Percentiles rank a stretch among this genome's conserved stretches.
These are phyloP conservation scores for Sindora glabra DNA, from an alignment of 306 rosid genomes.

Conservation along the genomic window DNA sequence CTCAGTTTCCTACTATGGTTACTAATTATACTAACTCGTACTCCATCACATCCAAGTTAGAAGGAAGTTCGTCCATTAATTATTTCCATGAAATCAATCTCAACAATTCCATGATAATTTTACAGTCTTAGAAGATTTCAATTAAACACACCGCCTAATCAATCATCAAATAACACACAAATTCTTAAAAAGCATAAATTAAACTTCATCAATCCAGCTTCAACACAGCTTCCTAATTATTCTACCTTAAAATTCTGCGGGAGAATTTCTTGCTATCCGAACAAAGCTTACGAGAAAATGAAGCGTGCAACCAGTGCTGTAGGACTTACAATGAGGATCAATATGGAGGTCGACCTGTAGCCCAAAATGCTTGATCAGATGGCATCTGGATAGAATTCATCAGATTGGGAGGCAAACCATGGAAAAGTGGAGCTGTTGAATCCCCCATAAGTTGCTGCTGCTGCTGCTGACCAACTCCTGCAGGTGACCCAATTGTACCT, in stretches of 20 bases:
- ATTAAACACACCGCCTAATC: too few relatives aligned
- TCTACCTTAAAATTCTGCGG: too few relatives aligned
- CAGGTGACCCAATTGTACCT: constrained; percentile 55
- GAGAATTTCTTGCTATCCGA: neutral
- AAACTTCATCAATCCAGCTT: too few relatives aligned
- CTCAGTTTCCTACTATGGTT: too few relatives aligned
- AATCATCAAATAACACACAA: constrained; percentile 14
- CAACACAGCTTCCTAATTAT: constrained; percentile 20
- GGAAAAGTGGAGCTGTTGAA: constrained; percentile 23
- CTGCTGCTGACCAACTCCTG: constrained; percentile 36
- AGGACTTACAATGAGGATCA: too few relatives aligned
- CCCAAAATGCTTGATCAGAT: constrained; percentile 66
- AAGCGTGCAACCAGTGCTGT: too few relatives aligned
- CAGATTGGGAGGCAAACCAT: constrained; percentile 72
- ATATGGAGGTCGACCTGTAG: constrained; percentile 69
- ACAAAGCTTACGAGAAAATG: constrained; percentile 8
- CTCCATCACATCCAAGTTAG: too few relatives aligned
- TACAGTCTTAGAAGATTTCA: constrained; percentile 24
- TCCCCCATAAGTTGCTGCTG: constrained; percentile 50
- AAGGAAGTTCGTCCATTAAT: too few relatives aligned
- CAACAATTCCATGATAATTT: constrained; percentile 13
- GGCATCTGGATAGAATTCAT: constrained; percentile 84
- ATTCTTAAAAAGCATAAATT: constrained; percentile 5
- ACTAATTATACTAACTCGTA: too few relatives aligned
- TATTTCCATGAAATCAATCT: constrained; percentile 14